These are phyloP conservation scores for Rhododendron vialii DNA, from an alignment of 148 eudicot species.

Conservation along the genomic window DNA sequence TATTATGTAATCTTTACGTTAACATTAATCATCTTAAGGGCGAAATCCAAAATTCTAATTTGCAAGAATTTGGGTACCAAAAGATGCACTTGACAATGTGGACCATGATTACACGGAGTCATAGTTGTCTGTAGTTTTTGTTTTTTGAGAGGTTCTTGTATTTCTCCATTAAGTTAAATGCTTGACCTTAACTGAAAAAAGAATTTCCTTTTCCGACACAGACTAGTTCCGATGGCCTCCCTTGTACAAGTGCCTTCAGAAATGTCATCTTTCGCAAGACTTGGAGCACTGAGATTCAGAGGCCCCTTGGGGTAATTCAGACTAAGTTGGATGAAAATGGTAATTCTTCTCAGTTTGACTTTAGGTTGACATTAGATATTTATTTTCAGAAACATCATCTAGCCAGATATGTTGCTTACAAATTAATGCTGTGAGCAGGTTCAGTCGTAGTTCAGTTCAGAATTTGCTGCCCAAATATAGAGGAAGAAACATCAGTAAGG, in stretches of 20 bases:
- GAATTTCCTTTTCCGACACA: slow-evolving; percentile 30
- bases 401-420: neutral
- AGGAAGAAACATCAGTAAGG: slow-evolving; percentile 77
- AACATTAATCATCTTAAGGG: neutral
- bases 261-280: slow-evolving; percentile 64
- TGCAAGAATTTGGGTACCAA: neutral
- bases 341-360: slow-evolving; percentile 20
- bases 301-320: slow-evolving; percentile 52
- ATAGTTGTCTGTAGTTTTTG: neutral
- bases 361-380: neutral
- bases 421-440: slow-evolving; percentile 45
- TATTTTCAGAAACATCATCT: neutral
- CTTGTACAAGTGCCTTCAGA: slow-evolving; percentile 88
- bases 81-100: neutral
- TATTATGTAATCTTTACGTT: neutral
- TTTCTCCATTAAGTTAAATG: neutral
- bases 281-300: slow-evolving; percentile 45
- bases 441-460: slow-evolving; percentile 70
- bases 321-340: slow-evolving; percentile 55
- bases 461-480: slow-evolving; percentile 77
- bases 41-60: neutral
- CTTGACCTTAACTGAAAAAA: neutral
- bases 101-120: neutral
- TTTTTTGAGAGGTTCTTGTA: neutral
- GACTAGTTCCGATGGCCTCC: slow-evolving; percentile 79